Conservation (phyloP, 2,329 filamentous ascomycete species). For the Fusarium devonianum region DNA sequence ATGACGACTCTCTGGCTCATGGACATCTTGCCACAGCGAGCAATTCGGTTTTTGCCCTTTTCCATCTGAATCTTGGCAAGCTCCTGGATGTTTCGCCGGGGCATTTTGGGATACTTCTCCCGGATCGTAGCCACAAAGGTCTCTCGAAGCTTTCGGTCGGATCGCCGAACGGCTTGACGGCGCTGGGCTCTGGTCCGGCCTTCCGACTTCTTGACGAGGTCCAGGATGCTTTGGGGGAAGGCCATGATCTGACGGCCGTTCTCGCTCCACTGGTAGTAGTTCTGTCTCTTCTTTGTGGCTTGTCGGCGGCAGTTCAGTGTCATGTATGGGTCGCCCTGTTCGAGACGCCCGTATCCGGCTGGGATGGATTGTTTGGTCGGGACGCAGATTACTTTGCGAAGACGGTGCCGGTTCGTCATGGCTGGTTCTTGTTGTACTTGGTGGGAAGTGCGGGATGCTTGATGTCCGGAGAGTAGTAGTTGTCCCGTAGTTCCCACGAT, state of each 20-base stretch:
- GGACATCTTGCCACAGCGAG: neutral
- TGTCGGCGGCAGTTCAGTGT: constrained; percentile 3
- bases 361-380: neutral
- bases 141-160: neutral
- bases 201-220: neutral
- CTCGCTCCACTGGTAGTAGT: neutral
- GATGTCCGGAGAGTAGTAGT: neutral
- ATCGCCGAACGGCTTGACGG: neutral
- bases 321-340: neutral
- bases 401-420: neutral
- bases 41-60: neutral
- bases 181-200: neutral
- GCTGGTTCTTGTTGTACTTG: no score
- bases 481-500: no score
- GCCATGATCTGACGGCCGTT: constrained; percentile 4
- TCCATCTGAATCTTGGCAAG: neutral
- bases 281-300: neutral
- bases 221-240: neutral
- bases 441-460: neutral
- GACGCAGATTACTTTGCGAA: neutral
- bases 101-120: neutral
- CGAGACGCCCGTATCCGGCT: neutral
- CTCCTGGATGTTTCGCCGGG: neutral
- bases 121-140: neutral
- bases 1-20: neutral